Base-by-base conservation (phyloP, 768 basidiomycete species). In the Hygrophorus pudorinus region DNA sequence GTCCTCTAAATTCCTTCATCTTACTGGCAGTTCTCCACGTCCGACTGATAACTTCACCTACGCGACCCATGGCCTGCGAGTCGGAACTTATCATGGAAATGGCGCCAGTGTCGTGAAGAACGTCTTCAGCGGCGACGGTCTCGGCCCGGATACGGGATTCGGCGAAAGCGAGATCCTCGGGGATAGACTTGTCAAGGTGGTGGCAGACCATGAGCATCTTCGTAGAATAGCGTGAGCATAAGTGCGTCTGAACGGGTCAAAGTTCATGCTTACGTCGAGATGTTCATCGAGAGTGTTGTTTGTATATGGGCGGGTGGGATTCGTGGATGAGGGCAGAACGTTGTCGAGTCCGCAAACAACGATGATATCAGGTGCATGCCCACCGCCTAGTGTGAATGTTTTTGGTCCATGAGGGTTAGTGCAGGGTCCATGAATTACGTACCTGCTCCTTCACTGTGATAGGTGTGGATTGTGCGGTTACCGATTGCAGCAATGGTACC, bases 181-280 rank as follows among this genome's bases (percentile, higher is more conserved):
- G 76, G 51, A 94, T 90, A n/a, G 72, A 75, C 52, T 71, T 78
- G 65, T 96, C 90, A 45, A 99, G 76, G 61, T 99, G 94, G 60
- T 99, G 94, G 61, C 92, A 96, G n/a, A 97, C 92, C 91, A 98
- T 97, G 17, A 98, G 71, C 96, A 98, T 99, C 93, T 96, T 11
- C 40, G 34, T 29, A 45, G 16, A 34, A 18, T 8, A 38, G 13
- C 2, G 5, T 16, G 16, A 20, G 31, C 38, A n/a, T 14, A 38
- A n/a, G n/a, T n/a, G n/a, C 3, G 27, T 10, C 8, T 18, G 2
- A 18, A 40, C 24, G 24, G 27, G 46, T 30, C 34, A 16, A 27
- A 28, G 37, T 31, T 12, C 12, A 36, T 7, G 57, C 84, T 58
- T 55, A 94, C 94, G 57, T 98, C 96, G 12, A 96, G 78, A 65